These are phyloP conservation scores for Glaciozyma antarctica DNA, from an alignment of 768 basidiomycete genomes.

Conservation along the genomic window DNA sequence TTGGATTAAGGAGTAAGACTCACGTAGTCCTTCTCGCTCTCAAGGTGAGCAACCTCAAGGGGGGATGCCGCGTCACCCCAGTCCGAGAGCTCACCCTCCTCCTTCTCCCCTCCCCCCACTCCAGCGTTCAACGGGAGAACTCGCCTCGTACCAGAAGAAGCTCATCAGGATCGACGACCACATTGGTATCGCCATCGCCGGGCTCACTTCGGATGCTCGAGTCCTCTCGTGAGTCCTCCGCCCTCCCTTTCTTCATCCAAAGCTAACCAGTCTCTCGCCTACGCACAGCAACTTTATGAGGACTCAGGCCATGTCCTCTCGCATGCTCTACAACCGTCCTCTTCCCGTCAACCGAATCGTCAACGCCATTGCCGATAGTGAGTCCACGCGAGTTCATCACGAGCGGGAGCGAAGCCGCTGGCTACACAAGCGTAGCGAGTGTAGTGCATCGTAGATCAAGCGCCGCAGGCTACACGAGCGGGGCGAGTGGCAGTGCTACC, in stretches of 20 bases:
- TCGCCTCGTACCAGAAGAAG: slow-evolving; percentile 99
- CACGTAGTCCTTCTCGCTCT: slow-evolving; percentile 85
- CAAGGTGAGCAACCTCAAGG: slow-evolving; percentile 52
- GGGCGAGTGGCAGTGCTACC: too few relatives aligned
- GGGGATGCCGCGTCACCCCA: slow-evolving; percentile 3
- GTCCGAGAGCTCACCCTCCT: not conserved
- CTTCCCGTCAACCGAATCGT: slow-evolving; percentile 91
- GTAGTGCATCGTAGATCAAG: not conserved
- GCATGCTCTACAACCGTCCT: slow-evolving; percentile 90
- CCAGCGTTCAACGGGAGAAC: slow-evolving; percentile 92
- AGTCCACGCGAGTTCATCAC: not conserved
- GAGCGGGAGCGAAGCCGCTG: too few relatives aligned
- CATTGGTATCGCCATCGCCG: slow-evolving; percentile 97
- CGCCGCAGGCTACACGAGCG: too few relatives aligned
- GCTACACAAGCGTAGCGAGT: not conserved
- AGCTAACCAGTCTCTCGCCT: not conserved
- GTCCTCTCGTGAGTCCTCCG: slow-evolving; percentile 65
- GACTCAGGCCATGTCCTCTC: slow-evolving; percentile 90
- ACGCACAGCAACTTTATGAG: slow-evolving; percentile 87
- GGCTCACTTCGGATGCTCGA: slow-evolving; percentile 95
- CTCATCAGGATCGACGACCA: slow-evolving; percentile 99
- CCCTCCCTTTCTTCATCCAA: not conserved
- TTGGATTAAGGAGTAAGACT: slow-evolving; percentile 88
- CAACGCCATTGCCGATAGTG: slow-evolving; percentile 87
- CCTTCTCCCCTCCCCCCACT: not conserved